phyloP scores from a whole-genome alignment of 1,284 basidiomycete genomes.

The Trichosporon inkin region DNA sequence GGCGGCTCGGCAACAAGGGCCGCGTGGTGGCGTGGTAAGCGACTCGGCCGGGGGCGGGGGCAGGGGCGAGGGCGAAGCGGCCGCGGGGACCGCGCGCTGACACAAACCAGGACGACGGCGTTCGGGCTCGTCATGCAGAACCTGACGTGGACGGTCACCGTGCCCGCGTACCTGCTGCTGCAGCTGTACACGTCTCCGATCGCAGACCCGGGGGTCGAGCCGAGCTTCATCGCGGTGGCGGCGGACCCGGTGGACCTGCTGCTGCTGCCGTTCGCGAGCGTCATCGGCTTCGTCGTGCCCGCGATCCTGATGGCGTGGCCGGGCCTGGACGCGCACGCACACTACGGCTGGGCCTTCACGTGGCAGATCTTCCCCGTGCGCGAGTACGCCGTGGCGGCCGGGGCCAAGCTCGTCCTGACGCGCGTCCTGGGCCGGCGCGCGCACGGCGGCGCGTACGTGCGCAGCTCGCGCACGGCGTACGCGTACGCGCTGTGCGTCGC shows the following conservation, averaged over 20 bases:
- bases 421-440: background rate
- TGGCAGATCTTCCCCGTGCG: constrained; percentile 6
- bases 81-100: too few relatives aligned
- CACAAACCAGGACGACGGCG: background rate
- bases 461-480: constrained; percentile 2
- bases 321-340: background rate
- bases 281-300: background rate
- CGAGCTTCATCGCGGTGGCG: background rate
- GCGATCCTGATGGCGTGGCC: constrained; percentile 4
- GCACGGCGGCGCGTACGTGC: background rate
- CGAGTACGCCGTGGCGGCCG: background rate
- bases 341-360: constrained; percentile 6
- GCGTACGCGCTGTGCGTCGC: background rate
- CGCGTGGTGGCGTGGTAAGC: background rate
- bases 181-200: constrained; percentile 1
- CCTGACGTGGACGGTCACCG: background rate
- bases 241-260: constrained; percentile 1
- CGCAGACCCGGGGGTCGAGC: background rate
- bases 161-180: background rate
- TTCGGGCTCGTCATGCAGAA: constrained; percentile 4
- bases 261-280: background rate
- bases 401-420: background rate
- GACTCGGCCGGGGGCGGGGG: too few relatives aligned
- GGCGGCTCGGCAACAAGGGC: background rate
- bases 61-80: too few relatives aligned